Conservation (phyloP, 805 yeast genomes). For the Martiniozyma abietophila region DNA sequence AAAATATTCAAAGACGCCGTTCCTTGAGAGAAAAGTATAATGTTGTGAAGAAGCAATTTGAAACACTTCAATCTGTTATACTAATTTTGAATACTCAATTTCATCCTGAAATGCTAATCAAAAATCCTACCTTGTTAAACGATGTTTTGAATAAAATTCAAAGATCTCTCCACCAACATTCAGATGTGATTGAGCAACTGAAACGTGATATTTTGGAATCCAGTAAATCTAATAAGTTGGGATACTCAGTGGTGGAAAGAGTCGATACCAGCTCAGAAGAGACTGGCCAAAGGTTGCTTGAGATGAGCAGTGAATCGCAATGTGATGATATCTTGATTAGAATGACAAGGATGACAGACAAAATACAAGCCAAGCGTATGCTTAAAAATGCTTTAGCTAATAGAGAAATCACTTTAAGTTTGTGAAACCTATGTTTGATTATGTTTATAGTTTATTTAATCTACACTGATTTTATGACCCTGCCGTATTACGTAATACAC, state of each 20-base stretch:
- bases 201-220: slow-evolving; percentile 9
- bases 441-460: too few relatives aligned
- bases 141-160: slow-evolving; percentile 22
- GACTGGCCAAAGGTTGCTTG: too few relatives aligned
- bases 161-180: slow-evolving; percentile 14
- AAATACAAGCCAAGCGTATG: too few relatives aligned
- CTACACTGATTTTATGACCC: too few relatives aligned
- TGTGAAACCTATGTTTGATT: too few relatives aligned
- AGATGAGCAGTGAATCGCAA: too few relatives aligned
- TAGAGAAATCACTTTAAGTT: too few relatives aligned
- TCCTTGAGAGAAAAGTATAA: slow-evolving; percentile 12
- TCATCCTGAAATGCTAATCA: slow-evolving; percentile 23
- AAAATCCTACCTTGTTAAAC: slow-evolving; percentile 22
- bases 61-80: slow-evolving; percentile 18
- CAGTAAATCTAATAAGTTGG: background rate
- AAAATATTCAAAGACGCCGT: slow-evolving; percentile 14
- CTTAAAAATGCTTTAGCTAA: too few relatives aligned
- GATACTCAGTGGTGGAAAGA: background rate
- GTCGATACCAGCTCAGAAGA: too few relatives aligned
- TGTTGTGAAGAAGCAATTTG: slow-evolving; percentile 10
- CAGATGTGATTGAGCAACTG: slow-evolving; percentile 14
- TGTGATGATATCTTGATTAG: too few relatives aligned
- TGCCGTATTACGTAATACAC: too few relatives aligned
- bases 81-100: slow-evolving; percentile 20
- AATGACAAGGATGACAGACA: too few relatives aligned